Conservation (phyloP, 768 basidiomycete genomes). For the Lactarius psammicola region DNA sequence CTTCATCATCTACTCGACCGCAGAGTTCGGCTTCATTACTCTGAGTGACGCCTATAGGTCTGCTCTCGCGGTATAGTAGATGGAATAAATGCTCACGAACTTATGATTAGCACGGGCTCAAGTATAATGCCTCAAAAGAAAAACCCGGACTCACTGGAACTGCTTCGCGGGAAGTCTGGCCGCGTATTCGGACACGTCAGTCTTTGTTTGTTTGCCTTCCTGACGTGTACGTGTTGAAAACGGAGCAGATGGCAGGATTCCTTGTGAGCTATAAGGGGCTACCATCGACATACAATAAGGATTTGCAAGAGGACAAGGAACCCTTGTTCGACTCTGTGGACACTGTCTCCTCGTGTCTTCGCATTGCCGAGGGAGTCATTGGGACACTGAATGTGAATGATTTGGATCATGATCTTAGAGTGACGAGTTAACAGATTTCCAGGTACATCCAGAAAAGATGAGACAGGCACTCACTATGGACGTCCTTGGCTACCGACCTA, state of each 20-base stretch:
- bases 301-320: conserved; percentile 98
- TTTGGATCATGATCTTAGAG: not conserved
- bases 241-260: conserved; percentile 88
- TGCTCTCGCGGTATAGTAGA: conserved; percentile 28
- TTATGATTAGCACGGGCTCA: conserved; percentile 76
- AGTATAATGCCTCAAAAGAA: conserved; percentile 99
- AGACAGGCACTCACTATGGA: conserved; percentile 89
- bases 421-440: not conserved
- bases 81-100: not conserved
- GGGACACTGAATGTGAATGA: conserved; percentile 78
- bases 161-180: conserved; percentile 93
- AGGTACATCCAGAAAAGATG: conserved; percentile 94
- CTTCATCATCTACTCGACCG: conserved; percentile 92
- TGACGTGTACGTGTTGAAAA: conserved; percentile 2
- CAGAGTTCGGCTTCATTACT: conserved; percentile 96
- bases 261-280: conserved; percentile 96
- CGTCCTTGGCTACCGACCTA: conserved; percentile 95
- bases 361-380: conserved; percentile 93
- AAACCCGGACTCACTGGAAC: conserved; percentile 94
- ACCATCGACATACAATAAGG: conserved; percentile 99
- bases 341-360: conserved; percentile 81
- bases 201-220: conserved; percentile 16
- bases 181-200: conserved; percentile 88
- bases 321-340: conserved; percentile 94
- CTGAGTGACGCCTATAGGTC: conserved; percentile 97